These are phyloP conservation scores for Amyloporia xantha DNA, from an alignment of 768 basidiomycete genomes.

Conservation along the genomic window DNA sequence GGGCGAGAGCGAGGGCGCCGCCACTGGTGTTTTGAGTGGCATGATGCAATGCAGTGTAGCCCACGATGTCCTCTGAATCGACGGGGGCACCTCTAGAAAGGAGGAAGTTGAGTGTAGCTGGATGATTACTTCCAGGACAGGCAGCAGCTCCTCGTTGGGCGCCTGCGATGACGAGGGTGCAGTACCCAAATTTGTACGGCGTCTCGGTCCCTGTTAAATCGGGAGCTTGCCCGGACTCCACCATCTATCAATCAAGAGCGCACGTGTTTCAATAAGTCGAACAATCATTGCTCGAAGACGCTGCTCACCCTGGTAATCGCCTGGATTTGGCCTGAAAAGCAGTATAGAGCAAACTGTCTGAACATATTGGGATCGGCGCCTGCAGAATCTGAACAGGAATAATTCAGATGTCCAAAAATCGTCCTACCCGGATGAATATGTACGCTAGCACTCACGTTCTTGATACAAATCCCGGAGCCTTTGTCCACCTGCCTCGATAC, in stretches of 20 bases:
- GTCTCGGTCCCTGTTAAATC: constrained; percentile 15
- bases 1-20: constrained; percentile 24
- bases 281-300: not conserved
- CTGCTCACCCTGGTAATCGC: constrained; percentile 1
- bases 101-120: constrained; percentile 35
- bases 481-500: not conserved
- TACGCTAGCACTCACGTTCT: constrained; percentile 1
- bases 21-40: constrained; percentile 26
- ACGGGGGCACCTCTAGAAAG: constrained; percentile 34
- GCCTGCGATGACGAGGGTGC: constrained; percentile 10
- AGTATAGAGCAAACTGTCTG: constrained; percentile 7
- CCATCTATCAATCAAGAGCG: not conserved
- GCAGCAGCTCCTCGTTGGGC: constrained; percentile 10
- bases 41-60: constrained; percentile 46
- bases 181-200: constrained; percentile 15
- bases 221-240: constrained; percentile 12
- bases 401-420: not conserved
- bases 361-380: constrained; percentile 2
- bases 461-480: constrained; percentile 5
- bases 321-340: constrained; percentile 5
- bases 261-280: not conserved
- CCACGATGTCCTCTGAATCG: constrained; percentile 38
- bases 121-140: constrained; percentile 18
- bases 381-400: not conserved
- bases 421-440: not conserved